These are phyloP conservation scores for Lactarius hengduanensis DNA, from an alignment of 768 basidiomycete genomes.

Conservation along the genomic window DNA sequence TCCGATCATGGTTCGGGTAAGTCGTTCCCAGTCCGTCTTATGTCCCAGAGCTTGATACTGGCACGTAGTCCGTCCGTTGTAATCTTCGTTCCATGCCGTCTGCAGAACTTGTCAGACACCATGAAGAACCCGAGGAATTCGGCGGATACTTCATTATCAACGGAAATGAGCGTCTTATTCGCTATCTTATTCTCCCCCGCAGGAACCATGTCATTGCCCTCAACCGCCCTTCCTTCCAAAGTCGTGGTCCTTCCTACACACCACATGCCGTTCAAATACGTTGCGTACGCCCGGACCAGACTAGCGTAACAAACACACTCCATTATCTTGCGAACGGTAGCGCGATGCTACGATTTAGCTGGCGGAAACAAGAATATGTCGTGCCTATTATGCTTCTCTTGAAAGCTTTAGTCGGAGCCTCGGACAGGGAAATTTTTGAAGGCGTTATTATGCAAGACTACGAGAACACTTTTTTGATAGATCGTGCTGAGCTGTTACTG, in stretches of 20 bases:
- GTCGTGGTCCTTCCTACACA: constrained; percentile 94
- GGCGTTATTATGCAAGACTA: constrained; percentile 96
- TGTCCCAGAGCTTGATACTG: neutral
- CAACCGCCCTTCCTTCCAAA: constrained; percentile 84
- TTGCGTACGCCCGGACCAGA: constrained; percentile 91
- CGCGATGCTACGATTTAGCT: constrained; percentile 95
- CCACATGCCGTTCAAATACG: constrained; percentile 94
- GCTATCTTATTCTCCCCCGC: constrained; percentile 94
- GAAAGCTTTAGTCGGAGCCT: constrained; percentile 87
- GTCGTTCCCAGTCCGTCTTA: constrained; percentile 35
- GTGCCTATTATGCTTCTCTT: constrained; percentile 96
- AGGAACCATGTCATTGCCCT: constrained; percentile 95
- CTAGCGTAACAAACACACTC: constrained; percentile 91
- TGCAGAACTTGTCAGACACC: constrained; percentile 78
- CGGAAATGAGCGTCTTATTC: constrained; percentile 97
- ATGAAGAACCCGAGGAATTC: constrained; percentile 98
- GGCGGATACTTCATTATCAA: constrained; percentile 99
- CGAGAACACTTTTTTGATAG: constrained; percentile 94
- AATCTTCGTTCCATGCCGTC: constrained; percentile 87
- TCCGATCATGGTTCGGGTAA: constrained; percentile 95
- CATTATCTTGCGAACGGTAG: constrained; percentile 97
- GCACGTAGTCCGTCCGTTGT: constrained; percentile 77
- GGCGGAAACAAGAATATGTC: constrained; percentile 97
- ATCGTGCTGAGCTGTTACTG: constrained; percentile 91
- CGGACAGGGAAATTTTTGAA: constrained; percentile 96